Base-by-base conservation (phyloP, 2,329 filamentous ascomycete genomes). In the Scedosporium aurantiacum region DNA sequence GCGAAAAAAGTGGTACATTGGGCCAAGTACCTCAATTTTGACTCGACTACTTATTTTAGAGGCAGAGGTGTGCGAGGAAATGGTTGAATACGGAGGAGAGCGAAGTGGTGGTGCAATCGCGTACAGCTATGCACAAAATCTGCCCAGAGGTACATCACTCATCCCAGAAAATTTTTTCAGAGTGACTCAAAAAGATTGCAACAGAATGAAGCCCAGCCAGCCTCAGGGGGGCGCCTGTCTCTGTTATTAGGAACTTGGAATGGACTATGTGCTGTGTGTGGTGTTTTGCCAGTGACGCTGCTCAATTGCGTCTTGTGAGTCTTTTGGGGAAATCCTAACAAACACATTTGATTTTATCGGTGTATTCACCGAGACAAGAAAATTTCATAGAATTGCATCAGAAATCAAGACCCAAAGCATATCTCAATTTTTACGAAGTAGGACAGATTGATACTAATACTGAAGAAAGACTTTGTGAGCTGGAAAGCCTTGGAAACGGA, bases 111-210 rank as follows among this genome's bases (percentile, higher is more conserved):
- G 58, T 60, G n/a, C 32, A 37, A 37, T 37, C 32, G 52, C n/a
- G 58, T 60, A 60, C 47, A 47, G 18, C 8, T 5, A 10, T 27
- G 28, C 55, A 23, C 45, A 16, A 60, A 21, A 60, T n/a, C 23
- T 54, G 45, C 40, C 18, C 41, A 28, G 41, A 54, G 45, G n/a
- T 47, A 47, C 43, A 47, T 21, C 18, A 47, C 18, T 14, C 10
- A 18, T 21, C 43, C 18, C 14, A 47, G 18, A 47, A 60, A 52
- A 60, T 40, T 16, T 52, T 52, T 60, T 47, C 58, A 43, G 57
- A 25, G 40, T 58, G 58, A 60, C 57, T 54, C 58, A 60, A 60
- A 41, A 32, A 18, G 21, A 47, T 41, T 60, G 58, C 32, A 50
- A 54, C 58, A 55, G 54, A 21, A 41, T 16, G 28, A 25, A 54